These are phyloP conservation scores for Sugiyamaella valdiviana DNA, from an alignment of 805 yeast species.

Conservation along the genomic window DNA sequence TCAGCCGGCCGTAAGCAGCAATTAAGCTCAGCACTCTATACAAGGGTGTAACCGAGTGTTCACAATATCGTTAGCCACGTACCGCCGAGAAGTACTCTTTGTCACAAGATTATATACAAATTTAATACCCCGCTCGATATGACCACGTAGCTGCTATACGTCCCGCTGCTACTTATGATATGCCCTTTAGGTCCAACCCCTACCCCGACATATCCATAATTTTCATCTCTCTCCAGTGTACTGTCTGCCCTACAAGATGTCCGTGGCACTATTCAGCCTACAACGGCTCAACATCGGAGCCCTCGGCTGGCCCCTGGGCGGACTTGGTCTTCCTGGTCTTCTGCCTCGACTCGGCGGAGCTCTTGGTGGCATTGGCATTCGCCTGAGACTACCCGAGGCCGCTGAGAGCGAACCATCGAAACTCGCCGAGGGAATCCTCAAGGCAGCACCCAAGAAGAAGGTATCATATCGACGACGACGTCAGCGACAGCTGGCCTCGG, in stretches of 20 bases:
- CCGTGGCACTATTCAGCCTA: not conserved
- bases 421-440: conserved; percentile 61
- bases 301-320: conserved; percentile 5
- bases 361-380: conserved; percentile 9
- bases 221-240: not conserved
- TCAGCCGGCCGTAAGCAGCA: no score
- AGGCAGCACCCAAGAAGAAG: conserved; percentile 93
- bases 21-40: no score
- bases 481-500: conserved; percentile 72
- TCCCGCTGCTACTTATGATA: no score
- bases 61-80: no score
- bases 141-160: no score
- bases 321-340: conserved; percentile 12
- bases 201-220: not conserved
- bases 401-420: not conserved
- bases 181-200: not conserved
- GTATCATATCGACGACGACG: conserved; percentile 82
- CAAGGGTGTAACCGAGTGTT: no score
- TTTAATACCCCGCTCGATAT: no score
- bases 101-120: no score
- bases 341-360: conserved; percentile 15
- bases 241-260: not conserved
- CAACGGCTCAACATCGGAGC: not conserved
- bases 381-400: conserved; percentile 8
- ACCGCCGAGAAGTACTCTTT: no score